Base-by-base conservation (phyloP, 78 protist species). In the Speleostelium caveatum region DNA sequence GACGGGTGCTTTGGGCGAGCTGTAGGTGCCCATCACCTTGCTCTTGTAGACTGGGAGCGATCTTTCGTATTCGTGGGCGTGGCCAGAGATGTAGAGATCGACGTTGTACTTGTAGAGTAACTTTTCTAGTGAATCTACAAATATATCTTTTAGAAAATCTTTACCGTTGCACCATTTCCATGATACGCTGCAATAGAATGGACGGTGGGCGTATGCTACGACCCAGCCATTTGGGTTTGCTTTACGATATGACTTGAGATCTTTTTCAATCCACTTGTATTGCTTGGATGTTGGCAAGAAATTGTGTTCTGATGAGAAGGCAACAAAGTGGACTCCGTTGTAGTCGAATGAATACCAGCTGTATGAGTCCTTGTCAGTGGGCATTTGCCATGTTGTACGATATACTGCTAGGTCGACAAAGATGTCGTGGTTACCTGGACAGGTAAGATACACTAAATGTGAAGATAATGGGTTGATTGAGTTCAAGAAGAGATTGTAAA, bases 391-490 rank as follows among this genome's bases (percentile, higher is more conserved):
- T 19, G 77, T 71, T 19, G 21, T 53, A 32, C 77, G 22, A 5
- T 71, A 71, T 7, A 71, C 62, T 32, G 59, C 53, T 2, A 71
- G 45, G 17, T 71, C 88, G 28, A 42, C 58, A 32, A 80, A 69
- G 10, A 69, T 80, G 59, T 80, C 90, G 28, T 80, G 90, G 51
- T 80, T 80, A 42, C 90, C 90, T 59, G 78, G 76, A 41, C 90
- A 80, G 4, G 49, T 32, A 58, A 58, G 35, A 38, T 80, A 80
- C 39, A 67, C 42, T 7, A 69, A 19, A 4, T 7, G 19, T 16
- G 90, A 30, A 1, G 63, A 8, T 2, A 80, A 10, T 69, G 69
- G 78, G 28, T 68, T 41, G 8, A 80, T 59, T 19, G 63, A 36
- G 21, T 69, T 49, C 28, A 80, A 59, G 24, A 80, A 80, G 8